These are phyloP conservation scores for Yamadazyma dushanensis DNA, from an alignment of 1,139 yeast genomes.

Conservation along the genomic window DNA sequence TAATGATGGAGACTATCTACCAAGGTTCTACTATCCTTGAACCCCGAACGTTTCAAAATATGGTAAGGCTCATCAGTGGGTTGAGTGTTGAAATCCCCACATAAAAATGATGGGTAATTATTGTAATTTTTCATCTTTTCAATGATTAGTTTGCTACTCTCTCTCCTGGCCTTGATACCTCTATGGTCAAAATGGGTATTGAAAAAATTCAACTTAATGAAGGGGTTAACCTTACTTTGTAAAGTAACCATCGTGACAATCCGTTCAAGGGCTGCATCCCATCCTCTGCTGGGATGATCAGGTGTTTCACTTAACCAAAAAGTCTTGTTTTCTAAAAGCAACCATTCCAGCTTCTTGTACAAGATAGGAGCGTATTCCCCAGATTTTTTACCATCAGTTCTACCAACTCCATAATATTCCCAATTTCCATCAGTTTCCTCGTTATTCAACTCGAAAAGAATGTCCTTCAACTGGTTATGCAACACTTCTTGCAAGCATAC, in stretches of 20 bases:
- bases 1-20: conserved; percentile 29
- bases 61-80: conserved; percentile 52
- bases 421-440: conserved; percentile 26
- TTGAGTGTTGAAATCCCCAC: conserved; percentile 58
- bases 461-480: conserved; percentile 50
- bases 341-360: conserved; percentile 31
- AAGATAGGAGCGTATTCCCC: conserved; percentile 41
- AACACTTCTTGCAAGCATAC: conserved; percentile 60
- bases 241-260: conserved; percentile 49
- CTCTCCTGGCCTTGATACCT: conserved; percentile 48
- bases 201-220: conserved; percentile 40
- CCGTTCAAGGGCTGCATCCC: conserved; percentile 56
- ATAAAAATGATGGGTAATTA: conserved; percentile 40
- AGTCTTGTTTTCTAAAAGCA: conserved; percentile 27
- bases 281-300: conserved; percentile 36
- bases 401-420: conserved; percentile 35
- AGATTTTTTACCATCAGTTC: conserved; percentile 30
- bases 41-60: conserved; percentile 33
- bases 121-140: conserved; percentile 40
- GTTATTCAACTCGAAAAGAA: conserved; percentile 34
- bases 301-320: conserved; percentile 37
- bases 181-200: conserved; percentile 62
- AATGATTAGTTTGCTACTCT: conserved; percentile 49
- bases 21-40: conserved; percentile 33
- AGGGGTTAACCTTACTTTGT: conserved; percentile 27